Percentiles rank a stretch among this genome's conserved stretches.
These are phyloP conservation scores for Pseudogymnoascus sp. DNA, from an alignment of 2,329 filamentous ascomycete genomes.

Conservation along the genomic window DNA sequence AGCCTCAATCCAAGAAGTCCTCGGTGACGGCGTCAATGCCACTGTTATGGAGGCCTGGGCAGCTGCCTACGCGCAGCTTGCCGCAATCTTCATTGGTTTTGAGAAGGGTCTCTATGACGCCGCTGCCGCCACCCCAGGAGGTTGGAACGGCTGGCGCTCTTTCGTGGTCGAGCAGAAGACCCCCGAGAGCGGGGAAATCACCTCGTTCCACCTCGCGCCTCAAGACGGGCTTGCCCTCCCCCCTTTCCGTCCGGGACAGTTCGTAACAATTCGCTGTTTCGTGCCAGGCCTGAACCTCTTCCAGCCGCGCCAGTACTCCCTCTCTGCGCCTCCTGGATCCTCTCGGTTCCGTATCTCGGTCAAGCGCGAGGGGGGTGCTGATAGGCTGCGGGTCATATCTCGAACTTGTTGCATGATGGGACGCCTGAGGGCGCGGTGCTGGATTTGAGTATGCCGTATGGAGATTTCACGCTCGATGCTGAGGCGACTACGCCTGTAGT, in stretches of 20 bases:
- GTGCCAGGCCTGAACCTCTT: constrained; percentile 54
- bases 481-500: constrained; percentile 48
- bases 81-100: constrained; percentile 60
- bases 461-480: constrained; percentile 56
- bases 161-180: constrained; percentile 54
- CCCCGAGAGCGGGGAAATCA: constrained; percentile 54
- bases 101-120: constrained; percentile 56
- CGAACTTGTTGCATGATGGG: constrained; percentile 44
- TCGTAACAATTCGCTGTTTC: constrained; percentile 58
- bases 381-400: constrained; percentile 41
- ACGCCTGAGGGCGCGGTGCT: constrained; percentile 46
- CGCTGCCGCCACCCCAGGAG: constrained; percentile 21
- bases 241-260: constrained; percentile 62
- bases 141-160: constrained; percentile 43
- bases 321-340: constrained; percentile 51
- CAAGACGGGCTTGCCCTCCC: constrained; percentile 54
- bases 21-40: constrained; percentile 59
- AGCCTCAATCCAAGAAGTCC: constrained; percentile 59
- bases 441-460: constrained; percentile 48
- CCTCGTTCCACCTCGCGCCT: constrained; percentile 65
- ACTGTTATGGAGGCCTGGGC: constrained; percentile 65
- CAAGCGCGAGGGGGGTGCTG: constrained; percentile 48
- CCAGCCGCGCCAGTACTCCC: constrained; percentile 69
- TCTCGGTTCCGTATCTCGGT: constrained; percentile 65
- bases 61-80: constrained; percentile 64